phyloP scores from a whole-genome alignment of 2,329 filamentous ascomycete species.

The Verticillium tricorpus region DNA sequence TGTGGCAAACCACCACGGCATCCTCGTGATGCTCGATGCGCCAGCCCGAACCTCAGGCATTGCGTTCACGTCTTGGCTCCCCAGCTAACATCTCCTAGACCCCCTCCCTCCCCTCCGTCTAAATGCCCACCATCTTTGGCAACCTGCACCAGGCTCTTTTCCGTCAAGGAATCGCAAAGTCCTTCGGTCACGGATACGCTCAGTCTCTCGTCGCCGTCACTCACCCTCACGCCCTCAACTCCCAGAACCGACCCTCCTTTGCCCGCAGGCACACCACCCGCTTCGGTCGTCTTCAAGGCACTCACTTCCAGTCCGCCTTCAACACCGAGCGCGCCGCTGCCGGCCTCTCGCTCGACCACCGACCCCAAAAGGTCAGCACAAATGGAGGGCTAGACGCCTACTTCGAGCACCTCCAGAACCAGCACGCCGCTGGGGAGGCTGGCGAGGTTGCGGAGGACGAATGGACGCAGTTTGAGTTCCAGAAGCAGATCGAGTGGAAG shows the following conservation, averaged over 20 bases:
- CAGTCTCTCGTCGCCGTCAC: conserved; percentile 95
- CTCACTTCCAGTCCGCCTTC: conserved; percentile 75
- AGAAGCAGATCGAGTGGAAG: conserved; percentile 87
- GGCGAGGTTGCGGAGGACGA: conserved; percentile 65
- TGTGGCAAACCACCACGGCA: conserved; percentile 5
- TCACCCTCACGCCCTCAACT: conserved; percentile 72
- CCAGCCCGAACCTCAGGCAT: background rate
- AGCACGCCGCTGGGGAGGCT: conserved; percentile 51
- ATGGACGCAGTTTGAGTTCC: conserved; percentile 89
- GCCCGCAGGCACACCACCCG: conserved; percentile 52
- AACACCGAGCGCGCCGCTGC: conserved; percentile 53
- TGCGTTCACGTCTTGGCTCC: conserved; percentile 2
- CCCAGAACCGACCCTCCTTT: conserved; percentile 62
- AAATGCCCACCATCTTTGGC: conserved; percentile 80
- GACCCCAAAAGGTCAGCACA: conserved; percentile 40
- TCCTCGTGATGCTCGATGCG: background rate
- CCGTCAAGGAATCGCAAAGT: conserved; percentile 96
- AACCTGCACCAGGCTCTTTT: conserved; percentile 75
- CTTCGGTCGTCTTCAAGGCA: conserved; percentile 49
- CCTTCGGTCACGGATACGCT: conserved; percentile 95
- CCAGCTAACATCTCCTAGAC: conserved; percentile 31
- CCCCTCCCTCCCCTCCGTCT: conserved; percentile 63
- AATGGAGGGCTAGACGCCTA: conserved; percentile 76
- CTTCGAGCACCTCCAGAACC: conserved; percentile 83
- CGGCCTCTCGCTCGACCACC: conserved; percentile 53